These are phyloP conservation scores for Gloeostereum incarnatum DNA, from an alignment of 768 basidiomycete genomes.

Conservation along the genomic window DNA sequence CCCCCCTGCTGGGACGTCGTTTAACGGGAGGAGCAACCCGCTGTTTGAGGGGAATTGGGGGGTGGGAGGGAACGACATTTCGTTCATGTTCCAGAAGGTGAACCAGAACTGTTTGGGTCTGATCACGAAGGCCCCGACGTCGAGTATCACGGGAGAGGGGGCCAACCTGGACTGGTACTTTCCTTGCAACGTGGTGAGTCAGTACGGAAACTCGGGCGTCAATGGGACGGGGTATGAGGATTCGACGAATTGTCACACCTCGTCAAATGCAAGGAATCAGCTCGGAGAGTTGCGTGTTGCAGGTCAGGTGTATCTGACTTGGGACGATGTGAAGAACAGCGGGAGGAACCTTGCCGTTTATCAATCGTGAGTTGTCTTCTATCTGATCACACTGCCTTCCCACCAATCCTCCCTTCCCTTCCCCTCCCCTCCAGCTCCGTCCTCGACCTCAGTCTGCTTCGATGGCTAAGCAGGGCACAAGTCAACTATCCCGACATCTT, in stretches of 20 bases:
- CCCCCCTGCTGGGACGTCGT: constrained; percentile 54
- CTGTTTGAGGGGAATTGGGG: constrained; percentile 69
- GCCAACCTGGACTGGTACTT: constrained; percentile 86
- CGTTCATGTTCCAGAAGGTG: constrained; percentile 91
- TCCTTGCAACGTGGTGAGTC: constrained; percentile 88
- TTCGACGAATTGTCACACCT: constrained; percentile 65
- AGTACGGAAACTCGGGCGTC: constrained; percentile 47
- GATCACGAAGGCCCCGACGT: constrained; percentile 63
- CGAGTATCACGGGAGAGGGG: constrained; percentile 59
- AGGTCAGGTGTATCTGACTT: constrained; percentile 91
- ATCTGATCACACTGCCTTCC: not conserved
- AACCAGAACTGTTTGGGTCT: constrained; percentile 75
- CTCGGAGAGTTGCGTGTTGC: constrained; percentile 43
- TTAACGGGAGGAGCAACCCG: constrained; percentile 80
- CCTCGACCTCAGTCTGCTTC: constrained; percentile 79
- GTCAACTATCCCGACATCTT: constrained; percentile 82
- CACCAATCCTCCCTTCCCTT: constrained; percentile 5
- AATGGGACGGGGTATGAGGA: constrained; percentile 66
- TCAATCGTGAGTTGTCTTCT: constrained; percentile 60
- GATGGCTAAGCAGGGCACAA: constrained; percentile 75
- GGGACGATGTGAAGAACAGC: constrained; percentile 70
- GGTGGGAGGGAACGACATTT: constrained; percentile 81
- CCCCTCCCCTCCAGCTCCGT: constrained; percentile 45
- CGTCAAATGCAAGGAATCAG: constrained; percentile 37
- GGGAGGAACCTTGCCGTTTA: constrained; percentile 85